A percentile compares a stretch with the other conserved stretches of the same genome.
Conservation (phyloP, 2,329 filamentous ascomycete species). For the Dothiorella sarmentorum region DNA sequence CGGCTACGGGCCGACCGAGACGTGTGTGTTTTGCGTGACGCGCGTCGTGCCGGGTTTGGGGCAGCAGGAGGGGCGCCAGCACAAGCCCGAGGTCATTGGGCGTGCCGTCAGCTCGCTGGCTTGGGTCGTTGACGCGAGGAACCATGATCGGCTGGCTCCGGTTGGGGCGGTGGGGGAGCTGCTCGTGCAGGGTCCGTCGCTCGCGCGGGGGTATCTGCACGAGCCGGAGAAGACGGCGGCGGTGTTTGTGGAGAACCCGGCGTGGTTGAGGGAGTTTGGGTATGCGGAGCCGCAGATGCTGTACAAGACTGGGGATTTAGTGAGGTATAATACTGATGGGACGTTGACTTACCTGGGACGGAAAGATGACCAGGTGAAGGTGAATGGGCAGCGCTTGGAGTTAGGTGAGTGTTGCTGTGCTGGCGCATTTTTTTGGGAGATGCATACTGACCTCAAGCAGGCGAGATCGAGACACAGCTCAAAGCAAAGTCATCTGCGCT, state of each 20-base stretch:
- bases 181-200: conserved; percentile 33
- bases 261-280: no score
- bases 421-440: no score
- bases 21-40: neutral
- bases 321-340: conserved; percentile 35
- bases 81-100: no score
- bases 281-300: no score
- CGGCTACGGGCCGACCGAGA: conserved; percentile 3
- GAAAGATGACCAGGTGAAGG: neutral
- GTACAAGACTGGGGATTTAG: conserved; percentile 38
- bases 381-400: neutral
- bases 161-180: conserved; percentile 35
- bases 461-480: no score
- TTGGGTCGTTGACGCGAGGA: conserved; percentile 34
- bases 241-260: conserved; percentile 29
- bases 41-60: no score
- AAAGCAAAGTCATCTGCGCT: no score
- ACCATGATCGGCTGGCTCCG: conserved; percentile 32
- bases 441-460: no score
- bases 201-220: conserved; percentile 35
- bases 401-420: no score
- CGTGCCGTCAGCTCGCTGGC: no score
- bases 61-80: no score
- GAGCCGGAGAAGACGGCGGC: conserved; percentile 30
- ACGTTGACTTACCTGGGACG: conserved; percentile 21